Evolutionary conservation across 1,139 yeast species (phyloP).

Genomic region (Pichia kudriavzevii): DNA sequence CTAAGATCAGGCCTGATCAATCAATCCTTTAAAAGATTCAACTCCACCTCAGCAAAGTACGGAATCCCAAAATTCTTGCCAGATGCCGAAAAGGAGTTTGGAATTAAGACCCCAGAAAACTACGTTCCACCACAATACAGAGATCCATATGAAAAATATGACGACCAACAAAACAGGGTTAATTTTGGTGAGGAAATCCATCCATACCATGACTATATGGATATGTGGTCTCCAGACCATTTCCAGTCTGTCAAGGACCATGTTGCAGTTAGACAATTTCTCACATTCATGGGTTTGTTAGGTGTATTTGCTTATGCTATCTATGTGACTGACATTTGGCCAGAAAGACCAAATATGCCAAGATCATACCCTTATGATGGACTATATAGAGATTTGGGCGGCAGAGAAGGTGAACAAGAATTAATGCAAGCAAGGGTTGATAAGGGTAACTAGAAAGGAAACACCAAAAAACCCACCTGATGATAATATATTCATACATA

Average conservation of each 20-base stretch:
- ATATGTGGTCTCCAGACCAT: constrained; percentile 85
- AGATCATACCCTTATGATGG: constrained; percentile 73
- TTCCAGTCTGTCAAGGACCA: constrained; percentile 53
- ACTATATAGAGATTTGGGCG: constrained; percentile 66
- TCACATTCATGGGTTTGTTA: constrained; percentile 48
- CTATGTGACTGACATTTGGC: constrained; percentile 43
- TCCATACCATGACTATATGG: constrained; percentile 65
- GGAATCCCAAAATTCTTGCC: constrained; percentile 27
- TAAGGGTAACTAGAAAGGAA: constrained; percentile 15
- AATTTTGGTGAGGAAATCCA: constrained; percentile 67
- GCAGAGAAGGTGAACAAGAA: constrained; percentile 44
- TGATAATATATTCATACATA: no score
- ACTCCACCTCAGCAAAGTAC: constrained; percentile 17
- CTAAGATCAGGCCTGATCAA: not conserved
- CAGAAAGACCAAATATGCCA: constrained; percentile 72
- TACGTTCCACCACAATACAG: constrained; percentile 49
- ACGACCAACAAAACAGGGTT: constrained; percentile 77
- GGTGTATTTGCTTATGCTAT: constrained; percentile 48
- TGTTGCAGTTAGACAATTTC: constrained; percentile 48
- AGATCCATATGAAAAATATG: constrained; percentile 68
- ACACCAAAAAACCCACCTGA: no score
- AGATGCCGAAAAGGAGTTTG: constrained; percentile 26
- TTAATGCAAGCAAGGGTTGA: constrained; percentile 33
- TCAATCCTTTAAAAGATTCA: constrained; percentile 12
- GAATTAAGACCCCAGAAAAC: constrained; percentile 39